Conservation (phyloP, 768 basidiomycete species). For the Agaricus blazei region DNA sequence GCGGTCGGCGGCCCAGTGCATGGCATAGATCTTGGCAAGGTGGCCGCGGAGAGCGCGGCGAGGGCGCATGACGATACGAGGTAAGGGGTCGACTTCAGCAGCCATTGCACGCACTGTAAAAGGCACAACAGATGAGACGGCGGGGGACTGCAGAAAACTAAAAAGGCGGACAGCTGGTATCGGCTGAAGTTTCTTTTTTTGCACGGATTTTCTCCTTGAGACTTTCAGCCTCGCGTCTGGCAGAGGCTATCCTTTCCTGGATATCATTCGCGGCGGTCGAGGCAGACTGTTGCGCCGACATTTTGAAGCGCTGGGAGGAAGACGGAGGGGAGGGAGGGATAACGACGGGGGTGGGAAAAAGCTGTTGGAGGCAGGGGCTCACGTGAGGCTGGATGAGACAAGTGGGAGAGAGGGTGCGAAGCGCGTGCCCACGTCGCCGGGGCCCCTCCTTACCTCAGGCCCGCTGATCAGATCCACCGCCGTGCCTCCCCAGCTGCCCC, state of each 20-base stretch:
- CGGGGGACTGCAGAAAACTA: not conserved
- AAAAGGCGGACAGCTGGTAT: constrained; percentile 82
- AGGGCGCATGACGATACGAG: constrained; percentile 95
- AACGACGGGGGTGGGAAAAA: constrained; percentile 13
- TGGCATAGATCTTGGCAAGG: constrained; percentile 98
- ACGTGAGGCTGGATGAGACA: constrained; percentile 12
- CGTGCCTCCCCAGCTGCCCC: too few relatives aligned
- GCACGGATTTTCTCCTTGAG: constrained; percentile 98
- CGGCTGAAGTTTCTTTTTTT: constrained; percentile 94
- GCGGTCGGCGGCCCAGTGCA: constrained; percentile 98
- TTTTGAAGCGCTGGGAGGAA: constrained; percentile 10
- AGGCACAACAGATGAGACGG: constrained; percentile 11
- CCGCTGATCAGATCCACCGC: too few relatives aligned
- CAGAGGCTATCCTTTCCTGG: constrained; percentile 91
- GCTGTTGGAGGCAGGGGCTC: constrained; percentile 13
- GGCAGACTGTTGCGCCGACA: constrained; percentile 8
- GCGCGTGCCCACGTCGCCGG: too few relatives aligned
- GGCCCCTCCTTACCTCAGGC: too few relatives aligned
- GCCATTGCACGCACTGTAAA: constrained; percentile 94
- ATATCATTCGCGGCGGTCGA: constrained; percentile 43
- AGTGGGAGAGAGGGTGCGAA: constrained; percentile 9
- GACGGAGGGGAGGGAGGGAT: constrained; percentile 13
- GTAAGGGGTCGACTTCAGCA: constrained; percentile 90
- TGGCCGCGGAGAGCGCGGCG: constrained; percentile 94
- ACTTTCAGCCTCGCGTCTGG: constrained; percentile 93